Evolutionary conservation across 805 yeast species (phyloP).

Genomic region (Lipomyces anomalus): DNA sequence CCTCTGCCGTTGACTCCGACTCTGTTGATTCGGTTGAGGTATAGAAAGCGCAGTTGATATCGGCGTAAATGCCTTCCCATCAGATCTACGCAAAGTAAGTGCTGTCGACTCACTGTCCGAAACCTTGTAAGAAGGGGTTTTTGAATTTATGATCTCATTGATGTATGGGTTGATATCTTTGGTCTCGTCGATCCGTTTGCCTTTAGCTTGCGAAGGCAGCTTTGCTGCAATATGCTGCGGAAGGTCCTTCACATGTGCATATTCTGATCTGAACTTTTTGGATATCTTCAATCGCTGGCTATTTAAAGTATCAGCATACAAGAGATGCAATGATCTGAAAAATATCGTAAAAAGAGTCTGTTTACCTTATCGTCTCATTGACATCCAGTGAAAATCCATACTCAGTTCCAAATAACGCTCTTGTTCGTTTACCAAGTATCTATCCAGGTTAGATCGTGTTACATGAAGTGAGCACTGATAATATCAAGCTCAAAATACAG

Average conservation of each 20-base stretch:
- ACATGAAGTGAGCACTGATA: neutral
- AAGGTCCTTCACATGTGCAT: conserved; percentile 21
- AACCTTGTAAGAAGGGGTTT: conserved; percentile 23
- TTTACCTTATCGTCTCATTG: conserved; percentile 20
- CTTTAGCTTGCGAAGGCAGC: conserved; percentile 9
- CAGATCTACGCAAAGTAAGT: conserved; percentile 3
- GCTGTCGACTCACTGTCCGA: conserved; percentile 11
- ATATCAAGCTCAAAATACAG: too few species aligned
- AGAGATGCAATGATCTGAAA: neutral
- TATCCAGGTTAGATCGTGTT: neutral
- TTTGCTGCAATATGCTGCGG: conserved; percentile 29
- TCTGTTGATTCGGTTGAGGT: conserved; percentile 5
- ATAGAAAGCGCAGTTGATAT: neutral
- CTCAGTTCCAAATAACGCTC: conserved; percentile 21
- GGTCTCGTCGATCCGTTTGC: conserved; percentile 11
- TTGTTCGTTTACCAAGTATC: conserved; percentile 20
- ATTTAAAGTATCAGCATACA: neutral
- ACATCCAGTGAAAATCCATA: conserved; percentile 22
- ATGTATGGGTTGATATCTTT: conserved; percentile 12
- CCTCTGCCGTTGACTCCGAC: neutral
- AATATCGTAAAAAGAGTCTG: neutral
- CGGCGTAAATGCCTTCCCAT: neutral
- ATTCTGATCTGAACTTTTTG: conserved; percentile 23
- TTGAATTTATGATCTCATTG: conserved; percentile 8
- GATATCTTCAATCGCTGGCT: conserved; percentile 17